A percentile compares a stretch with the other conserved stretches of the same genome.
Conservation (phyloP, 2,329 filamentous ascomycete species). For the Aspergillus candidus region DNA sequence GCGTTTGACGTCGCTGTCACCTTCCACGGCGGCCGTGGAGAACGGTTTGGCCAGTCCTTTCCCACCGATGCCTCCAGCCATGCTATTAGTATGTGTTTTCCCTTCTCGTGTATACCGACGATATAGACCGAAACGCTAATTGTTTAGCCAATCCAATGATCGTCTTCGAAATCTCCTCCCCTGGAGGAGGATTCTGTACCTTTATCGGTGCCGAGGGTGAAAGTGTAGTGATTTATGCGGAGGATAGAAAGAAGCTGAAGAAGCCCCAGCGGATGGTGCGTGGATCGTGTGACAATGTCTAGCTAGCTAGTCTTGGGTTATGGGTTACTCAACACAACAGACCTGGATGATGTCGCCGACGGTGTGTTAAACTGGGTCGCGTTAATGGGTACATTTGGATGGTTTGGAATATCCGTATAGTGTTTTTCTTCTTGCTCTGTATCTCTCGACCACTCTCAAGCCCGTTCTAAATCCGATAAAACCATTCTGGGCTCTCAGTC, state of each 20-base stretch:
- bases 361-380: too few species aligned
- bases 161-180: conserved; percentile 2
- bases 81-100: conserved; percentile 1
- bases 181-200: conserved; percentile 8
- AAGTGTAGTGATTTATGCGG: conserved; percentile 2
- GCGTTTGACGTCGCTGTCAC: conserved; percentile 9
- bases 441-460: too few species aligned
- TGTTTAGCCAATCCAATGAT: conserved; percentile 5
- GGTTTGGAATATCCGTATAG: too few species aligned
- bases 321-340: too few species aligned
- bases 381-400: too few species aligned
- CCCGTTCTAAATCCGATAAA: too few species aligned
- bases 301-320: neutral
- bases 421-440: too few species aligned
- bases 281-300: conserved; percentile 5
- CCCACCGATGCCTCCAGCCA: conserved; percentile 3
- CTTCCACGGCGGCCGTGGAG: conserved; percentile 5
- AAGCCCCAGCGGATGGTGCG: conserved; percentile 4
- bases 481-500: too few species aligned
- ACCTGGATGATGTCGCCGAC: too few species aligned
- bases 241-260: conserved; percentile 1
- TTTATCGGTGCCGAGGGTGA: conserved; percentile 5
- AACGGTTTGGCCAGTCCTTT: conserved; percentile 4
- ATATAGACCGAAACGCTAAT: neutral
- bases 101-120: neutral